Percentiles rank a stretch among this genome's conserved stretches.
Evolutionary conservation across 208 protist genomes (phyloP).

Genomic region (Porcisia hertigi): DNA sequence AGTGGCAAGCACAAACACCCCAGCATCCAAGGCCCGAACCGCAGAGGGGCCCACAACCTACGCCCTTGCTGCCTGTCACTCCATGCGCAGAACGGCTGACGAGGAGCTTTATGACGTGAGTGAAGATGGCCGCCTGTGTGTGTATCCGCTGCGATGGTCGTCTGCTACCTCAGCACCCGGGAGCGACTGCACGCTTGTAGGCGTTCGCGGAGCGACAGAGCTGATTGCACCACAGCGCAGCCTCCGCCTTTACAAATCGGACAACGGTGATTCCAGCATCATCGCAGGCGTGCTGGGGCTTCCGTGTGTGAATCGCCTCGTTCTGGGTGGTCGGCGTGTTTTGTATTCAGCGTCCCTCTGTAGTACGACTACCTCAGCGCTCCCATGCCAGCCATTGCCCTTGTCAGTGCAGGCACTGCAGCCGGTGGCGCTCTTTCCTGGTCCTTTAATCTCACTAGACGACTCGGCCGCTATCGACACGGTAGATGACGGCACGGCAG

Average conservation of each 20-base stretch:
- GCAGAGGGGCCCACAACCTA: slow-evolving; percentile 1
- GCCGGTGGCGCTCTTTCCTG: slow-evolving; percentile 63
- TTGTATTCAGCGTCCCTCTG: slow-evolving; percentile 21
- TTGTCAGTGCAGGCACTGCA: not conserved
- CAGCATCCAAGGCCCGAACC: not conserved
- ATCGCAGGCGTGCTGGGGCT: slow-evolving; percentile 24
- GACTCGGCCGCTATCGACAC: not conserved
- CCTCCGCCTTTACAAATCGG: slow-evolving; percentile 2
- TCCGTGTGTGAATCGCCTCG: slow-evolving; percentile 8
- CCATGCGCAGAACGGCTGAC: not conserved
- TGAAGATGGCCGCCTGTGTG: not conserved
- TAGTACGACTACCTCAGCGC: slow-evolving; percentile 10
- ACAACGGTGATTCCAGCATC: not conserved
- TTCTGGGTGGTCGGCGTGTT: slow-evolving; percentile 17
- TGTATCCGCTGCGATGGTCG: slow-evolving; percentile 3
- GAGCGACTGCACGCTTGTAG: not conserved
- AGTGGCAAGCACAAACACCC: not conserved
- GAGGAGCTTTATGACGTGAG: not conserved
- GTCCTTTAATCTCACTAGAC: slow-evolving; percentile 34
- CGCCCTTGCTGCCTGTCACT: slow-evolving; percentile 7
- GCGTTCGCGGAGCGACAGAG: not conserved
- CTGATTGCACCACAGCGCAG: slow-evolving; percentile 4
- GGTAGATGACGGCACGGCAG: not conserved
- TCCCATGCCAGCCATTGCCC: slow-evolving; percentile 12
- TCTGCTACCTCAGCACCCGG: not conserved